phyloP scores from a whole-genome alignment of 805 yeast genomes.

The Sugiyamaella marilandica region DNA sequence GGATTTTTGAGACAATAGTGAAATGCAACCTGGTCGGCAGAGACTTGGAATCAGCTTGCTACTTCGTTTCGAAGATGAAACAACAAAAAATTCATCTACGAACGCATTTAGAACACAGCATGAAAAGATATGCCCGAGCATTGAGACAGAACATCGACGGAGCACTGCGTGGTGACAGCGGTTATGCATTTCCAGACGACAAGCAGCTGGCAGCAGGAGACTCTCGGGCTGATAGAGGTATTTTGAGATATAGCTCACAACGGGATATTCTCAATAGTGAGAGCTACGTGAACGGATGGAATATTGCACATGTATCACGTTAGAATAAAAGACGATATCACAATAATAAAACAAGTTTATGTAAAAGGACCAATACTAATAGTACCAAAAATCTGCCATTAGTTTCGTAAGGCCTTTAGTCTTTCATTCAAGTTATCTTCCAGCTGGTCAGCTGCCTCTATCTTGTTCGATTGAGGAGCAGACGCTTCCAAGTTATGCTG shows the following conservation, averaged over 20 bases:
- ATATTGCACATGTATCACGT: neutral
- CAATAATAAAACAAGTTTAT: neutral
- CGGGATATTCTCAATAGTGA: slow-evolving; percentile 4
- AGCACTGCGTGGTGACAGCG: neutral
- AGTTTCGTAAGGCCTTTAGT: slow-evolving; percentile 69
- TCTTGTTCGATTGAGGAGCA: slow-evolving; percentile 50
- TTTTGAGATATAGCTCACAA: slow-evolving; percentile 1
- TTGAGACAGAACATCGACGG: too few relatives aligned
- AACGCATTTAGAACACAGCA: neutral
- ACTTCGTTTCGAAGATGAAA: slow-evolving; percentile 26
- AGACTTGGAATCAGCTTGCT: slow-evolving; percentile 17
- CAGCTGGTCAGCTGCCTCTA: slow-evolving; percentile 51
- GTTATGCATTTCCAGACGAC: slow-evolving; percentile 13
- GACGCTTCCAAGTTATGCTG: slow-evolving; percentile 66
- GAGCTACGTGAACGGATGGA: slow-evolving; percentile 8
- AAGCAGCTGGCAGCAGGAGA: slow-evolving; percentile 5
- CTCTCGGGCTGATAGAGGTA: neutral
- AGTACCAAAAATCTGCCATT: neutral
- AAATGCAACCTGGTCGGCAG: slow-evolving; percentile 25
- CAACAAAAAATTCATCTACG: slow-evolving; percentile 16
- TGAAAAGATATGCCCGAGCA: neutral
- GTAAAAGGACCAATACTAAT: neutral
- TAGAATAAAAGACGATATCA: neutral
- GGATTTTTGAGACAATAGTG: slow-evolving; percentile 26
- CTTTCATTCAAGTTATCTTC: slow-evolving; percentile 88